These are phyloP conservation scores for Aspergillus alliaceus DNA, from an alignment of 2,329 filamentous ascomycete species.

Conservation along the genomic window DNA sequence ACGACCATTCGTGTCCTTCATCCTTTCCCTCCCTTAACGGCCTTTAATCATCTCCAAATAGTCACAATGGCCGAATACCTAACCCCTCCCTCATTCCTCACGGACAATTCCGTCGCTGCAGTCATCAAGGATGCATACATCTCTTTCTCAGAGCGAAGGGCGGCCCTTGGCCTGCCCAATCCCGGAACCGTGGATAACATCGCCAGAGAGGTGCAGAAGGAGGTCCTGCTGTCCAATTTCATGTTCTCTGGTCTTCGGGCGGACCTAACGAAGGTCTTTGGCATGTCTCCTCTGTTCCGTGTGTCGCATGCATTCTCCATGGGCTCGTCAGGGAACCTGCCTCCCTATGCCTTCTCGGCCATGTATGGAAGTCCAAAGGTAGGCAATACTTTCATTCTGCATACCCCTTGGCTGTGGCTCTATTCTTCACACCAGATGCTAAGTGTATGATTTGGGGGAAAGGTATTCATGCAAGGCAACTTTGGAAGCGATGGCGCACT, in stretches of 20 bases:
- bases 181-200: slow-evolving; percentile 90
- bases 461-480: slow-evolving; percentile 96
- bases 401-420: neutral
- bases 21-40: slow-evolving; percentile 11
- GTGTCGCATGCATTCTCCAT: slow-evolving; percentile 96
- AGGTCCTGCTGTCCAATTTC: slow-evolving; percentile 93
- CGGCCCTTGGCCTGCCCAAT: slow-evolving; percentile 83
- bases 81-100: slow-evolving; percentile 63
- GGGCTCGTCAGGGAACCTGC: slow-evolving; percentile 77
- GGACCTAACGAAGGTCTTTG: slow-evolving; percentile 95
- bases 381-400: slow-evolving; percentile 34
- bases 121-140: slow-evolving; percentile 74
- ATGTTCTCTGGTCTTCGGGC: slow-evolving; percentile 96
- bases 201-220: slow-evolving; percentile 88
- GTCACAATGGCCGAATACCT: slow-evolving; percentile 43
- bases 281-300: slow-evolving; percentile 90
- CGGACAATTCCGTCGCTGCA: slow-evolving; percentile 70
- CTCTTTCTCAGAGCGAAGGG: slow-evolving; percentile 81
- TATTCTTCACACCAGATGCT: neutral
- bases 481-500: slow-evolving; percentile 90
- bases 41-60: slow-evolving; percentile 14
- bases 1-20: slow-evolving; percentile 17
- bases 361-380: slow-evolving; percentile 94
- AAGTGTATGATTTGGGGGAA: slow-evolving; percentile 13
- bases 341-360: slow-evolving; percentile 92